These are phyloP conservation scores for Picea glauca DNA, from an alignment of 75 land plant species.

Conservation along the genomic window DNA sequence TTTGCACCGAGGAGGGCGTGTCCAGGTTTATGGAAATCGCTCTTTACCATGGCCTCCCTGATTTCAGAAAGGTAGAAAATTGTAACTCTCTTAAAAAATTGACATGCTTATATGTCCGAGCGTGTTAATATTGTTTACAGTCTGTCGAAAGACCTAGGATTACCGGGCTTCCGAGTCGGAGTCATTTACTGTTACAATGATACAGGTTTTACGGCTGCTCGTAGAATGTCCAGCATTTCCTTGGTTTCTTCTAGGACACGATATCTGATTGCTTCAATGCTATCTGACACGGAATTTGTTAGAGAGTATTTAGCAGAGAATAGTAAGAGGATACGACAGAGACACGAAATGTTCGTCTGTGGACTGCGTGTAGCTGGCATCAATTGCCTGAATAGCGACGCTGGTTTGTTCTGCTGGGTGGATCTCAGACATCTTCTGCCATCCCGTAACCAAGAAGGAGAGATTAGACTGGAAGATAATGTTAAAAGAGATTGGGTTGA, in stretches of 20 bases:
- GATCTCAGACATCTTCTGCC: conserved; percentile 52
- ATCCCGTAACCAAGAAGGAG: conserved; percentile 37
- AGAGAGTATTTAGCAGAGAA: conserved; percentile 33
- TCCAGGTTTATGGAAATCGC: conserved; percentile 15
- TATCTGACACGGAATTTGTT: conserved; percentile 41
- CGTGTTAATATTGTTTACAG: conserved; percentile 58
- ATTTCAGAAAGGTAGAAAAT: conserved; percentile 14
- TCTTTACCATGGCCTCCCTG: conserved; percentile 25
- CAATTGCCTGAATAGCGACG: conserved; percentile 40
- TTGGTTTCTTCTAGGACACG: conserved; percentile 51
- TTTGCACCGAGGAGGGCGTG: conserved; percentile 18
- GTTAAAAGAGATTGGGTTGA: conserved; percentile 47
- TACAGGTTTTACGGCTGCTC: conserved; percentile 28
- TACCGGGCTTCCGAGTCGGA: conserved; percentile 66
- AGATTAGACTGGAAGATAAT: conserved; percentile 66
- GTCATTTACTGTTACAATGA: conserved; percentile 43
- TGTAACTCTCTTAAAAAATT: too few species aligned
- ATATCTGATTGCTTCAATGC: conserved; percentile 32
- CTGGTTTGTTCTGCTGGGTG: conserved; percentile 80
- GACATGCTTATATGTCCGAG: neutral
- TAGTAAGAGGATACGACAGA: conserved; percentile 27
- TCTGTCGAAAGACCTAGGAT: conserved; percentile 59
- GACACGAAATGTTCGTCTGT: conserved; percentile 35
- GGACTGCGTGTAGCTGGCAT: conserved; percentile 43
- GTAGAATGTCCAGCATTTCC: conserved; percentile 51